Conservation (phyloP, 2,329 filamentous ascomycete genomes). For the Herpomyces periplanetae region DNA sequence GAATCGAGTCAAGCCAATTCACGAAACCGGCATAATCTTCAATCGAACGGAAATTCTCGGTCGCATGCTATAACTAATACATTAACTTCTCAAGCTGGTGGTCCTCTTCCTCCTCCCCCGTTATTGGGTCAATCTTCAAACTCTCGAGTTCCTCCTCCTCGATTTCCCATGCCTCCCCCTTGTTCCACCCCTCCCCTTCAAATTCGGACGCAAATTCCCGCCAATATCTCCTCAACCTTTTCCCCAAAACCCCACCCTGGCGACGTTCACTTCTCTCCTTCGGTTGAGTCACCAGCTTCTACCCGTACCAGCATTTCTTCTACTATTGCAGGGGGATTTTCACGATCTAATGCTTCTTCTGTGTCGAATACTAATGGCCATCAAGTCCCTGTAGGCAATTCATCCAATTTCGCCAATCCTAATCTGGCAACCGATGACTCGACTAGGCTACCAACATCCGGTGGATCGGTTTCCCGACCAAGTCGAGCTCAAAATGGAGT, state of each 20-base stretch:
- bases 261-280: slow-evolving; percentile 84
- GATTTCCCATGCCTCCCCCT: slow-evolving; percentile 22
- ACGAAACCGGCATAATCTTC: slow-evolving; percentile 12
- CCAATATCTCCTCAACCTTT: slow-evolving; percentile 8
- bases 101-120: slow-evolving; percentile 13
- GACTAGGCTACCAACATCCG: too few relatives aligned
- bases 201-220: slow-evolving; percentile 21
- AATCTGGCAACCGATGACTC: too few relatives aligned
- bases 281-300: slow-evolving; percentile 34
- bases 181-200: slow-evolving; percentile 16
- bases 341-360: too few relatives aligned
- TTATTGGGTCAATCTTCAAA: slow-evolving; percentile 9
- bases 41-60: slow-evolving; percentile 27
- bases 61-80: slow-evolving; percentile 30
- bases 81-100: slow-evolving; percentile 31
- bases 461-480: too few relatives aligned
- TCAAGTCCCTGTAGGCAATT: too few relatives aligned
- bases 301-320: slow-evolving; percentile 28
- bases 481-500: too few relatives aligned
- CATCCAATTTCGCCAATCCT: too few relatives aligned
- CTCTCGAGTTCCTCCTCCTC: slow-evolving; percentile 19
- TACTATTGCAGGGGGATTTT: too few relatives aligned
- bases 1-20: too few relatives aligned
- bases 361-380: too few relatives aligned
- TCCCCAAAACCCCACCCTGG: slow-evolving; percentile 21